These are phyloP conservation scores for Multifurca ochricompacta DNA, from an alignment of 768 basidiomycete species.

Conservation along the genomic window DNA sequence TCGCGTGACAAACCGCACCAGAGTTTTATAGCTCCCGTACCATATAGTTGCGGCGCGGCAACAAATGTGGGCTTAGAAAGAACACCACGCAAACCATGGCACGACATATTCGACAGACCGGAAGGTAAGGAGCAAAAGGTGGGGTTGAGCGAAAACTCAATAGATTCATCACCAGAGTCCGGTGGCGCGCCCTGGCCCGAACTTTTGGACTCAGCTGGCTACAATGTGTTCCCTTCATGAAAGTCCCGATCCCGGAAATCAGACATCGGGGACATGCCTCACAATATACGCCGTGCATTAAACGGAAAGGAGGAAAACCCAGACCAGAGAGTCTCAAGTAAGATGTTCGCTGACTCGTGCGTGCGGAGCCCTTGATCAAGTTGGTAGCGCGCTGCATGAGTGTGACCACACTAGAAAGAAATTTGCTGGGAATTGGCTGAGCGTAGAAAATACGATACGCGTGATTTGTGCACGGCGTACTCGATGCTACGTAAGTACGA, in stretches of 20 bases:
- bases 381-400: too few species aligned
- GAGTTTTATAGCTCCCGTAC: background rate
- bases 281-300: background rate
- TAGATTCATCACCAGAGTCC: background rate
- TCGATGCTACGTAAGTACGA: background rate
- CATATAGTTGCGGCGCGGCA: background rate
- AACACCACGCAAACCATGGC: background rate
- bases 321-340: background rate
- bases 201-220: background rate
- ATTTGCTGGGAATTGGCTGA: conserved; percentile 3
- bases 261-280: conserved; percentile 1
- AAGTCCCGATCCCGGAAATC: background rate
- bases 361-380: background rate
- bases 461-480: background rate
- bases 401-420: background rate
- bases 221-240: too few species aligned
- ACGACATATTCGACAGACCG: too few species aligned
- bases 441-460: conserved; percentile 6
- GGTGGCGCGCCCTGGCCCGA: too few species aligned
- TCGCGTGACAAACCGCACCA: background rate
- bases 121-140: background rate
- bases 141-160: background rate
- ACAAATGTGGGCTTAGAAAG: background rate
- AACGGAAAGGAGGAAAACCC: background rate
- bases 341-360: background rate